A percentile compares a stretch with the other conserved stretches of the same genome.
phyloP scores from a whole-genome alignment of 225 moss, liverwort and hornwort genomes.

The Marchantia polymorpha region DNA sequence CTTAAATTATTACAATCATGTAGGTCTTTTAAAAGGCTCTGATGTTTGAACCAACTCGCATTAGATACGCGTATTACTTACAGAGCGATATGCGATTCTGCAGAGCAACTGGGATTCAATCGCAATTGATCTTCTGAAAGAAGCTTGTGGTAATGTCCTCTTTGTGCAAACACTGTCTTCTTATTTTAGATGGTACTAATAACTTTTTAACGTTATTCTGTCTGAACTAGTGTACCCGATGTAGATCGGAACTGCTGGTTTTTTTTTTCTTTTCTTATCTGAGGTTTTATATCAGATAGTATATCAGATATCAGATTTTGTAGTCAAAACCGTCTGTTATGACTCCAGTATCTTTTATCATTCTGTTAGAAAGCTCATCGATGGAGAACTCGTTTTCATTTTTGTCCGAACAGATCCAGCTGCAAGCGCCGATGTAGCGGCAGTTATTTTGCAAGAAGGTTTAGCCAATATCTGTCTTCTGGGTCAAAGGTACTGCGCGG shows the following conservation, averaged over 20 bases:
- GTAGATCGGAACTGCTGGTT: too few relatives aligned
- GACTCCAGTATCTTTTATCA: neutral
- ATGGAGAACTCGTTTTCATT: neutral
- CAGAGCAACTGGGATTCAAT: slow-evolving; percentile 69
- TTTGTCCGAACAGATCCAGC: slow-evolving; percentile 52
- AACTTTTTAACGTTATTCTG: too few relatives aligned
- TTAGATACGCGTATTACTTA: neutral
- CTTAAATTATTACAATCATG: neutral
- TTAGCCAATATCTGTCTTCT: slow-evolving; percentile 82
- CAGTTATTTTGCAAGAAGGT: slow-evolving; percentile 93
- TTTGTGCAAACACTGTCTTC: neutral
- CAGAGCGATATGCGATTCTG: neutral
- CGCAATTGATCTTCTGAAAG: slow-evolving; percentile 75
- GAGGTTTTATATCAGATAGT: too few relatives aligned
- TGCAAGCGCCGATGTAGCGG: slow-evolving; percentile 84
- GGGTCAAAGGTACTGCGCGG: slow-evolving; percentile 45
- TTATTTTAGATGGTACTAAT: neutral
- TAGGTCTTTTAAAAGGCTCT: neutral
- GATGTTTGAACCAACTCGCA: neutral
- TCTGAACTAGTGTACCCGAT: too few relatives aligned
- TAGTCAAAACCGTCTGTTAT: neutral
- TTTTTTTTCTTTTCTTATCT: too few relatives aligned
- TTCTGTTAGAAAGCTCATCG: too few relatives aligned
- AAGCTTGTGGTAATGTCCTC: slow-evolving; percentile 59
- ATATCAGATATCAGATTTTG: too few relatives aligned